These are phyloP conservation scores for Tuber aestivum DNA, from an alignment of 495 filamentous ascomycete species.

Conservation along the genomic window DNA sequence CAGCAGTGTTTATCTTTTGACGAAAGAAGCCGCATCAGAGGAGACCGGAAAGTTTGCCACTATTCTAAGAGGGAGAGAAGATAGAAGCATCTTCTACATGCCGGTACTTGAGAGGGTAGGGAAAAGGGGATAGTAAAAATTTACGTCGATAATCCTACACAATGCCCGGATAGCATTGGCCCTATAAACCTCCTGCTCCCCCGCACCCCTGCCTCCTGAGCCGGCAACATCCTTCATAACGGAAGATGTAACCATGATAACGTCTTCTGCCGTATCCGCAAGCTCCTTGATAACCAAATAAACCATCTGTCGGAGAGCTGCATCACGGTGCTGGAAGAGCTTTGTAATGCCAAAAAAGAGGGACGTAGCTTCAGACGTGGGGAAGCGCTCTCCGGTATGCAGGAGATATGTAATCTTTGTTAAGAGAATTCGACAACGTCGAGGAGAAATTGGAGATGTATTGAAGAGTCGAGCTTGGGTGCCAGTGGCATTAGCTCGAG, in stretches of 20 bases:
- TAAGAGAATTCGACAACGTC: constrained; percentile 88
- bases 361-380: constrained; percentile 91
- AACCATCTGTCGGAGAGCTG: constrained; percentile 96
- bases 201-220: constrained; percentile 56
- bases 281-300: constrained; percentile 97
- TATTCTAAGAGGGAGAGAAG: background rate
- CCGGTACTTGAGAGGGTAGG: background rate
- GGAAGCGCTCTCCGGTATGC: constrained; percentile 95
- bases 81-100: background rate
- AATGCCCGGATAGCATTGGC: constrained; percentile 95
- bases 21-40: background rate
- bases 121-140: constrained; percentile 24
- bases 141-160: constrained; percentile 94
- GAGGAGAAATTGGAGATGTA: constrained; percentile 86
- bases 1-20: background rate
- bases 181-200: constrained; percentile 89
- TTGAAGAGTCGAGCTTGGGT: constrained; percentile 88
- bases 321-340: constrained; percentile 99
- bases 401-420: constrained; percentile 96
- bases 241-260: constrained; percentile 98
- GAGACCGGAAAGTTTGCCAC: background rate
- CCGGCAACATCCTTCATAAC: constrained; percentile 93
- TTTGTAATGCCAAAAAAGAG: constrained; percentile 99
- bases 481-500: constrained; percentile 12
- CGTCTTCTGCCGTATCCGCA: constrained; percentile 91